A percentile compares a stretch with the other conserved stretches of the same genome.
These are phyloP conservation scores for Cyamopsis tetragonoloba DNA, from an alignment of 306 rosid genomes.

Conservation along the genomic window DNA sequence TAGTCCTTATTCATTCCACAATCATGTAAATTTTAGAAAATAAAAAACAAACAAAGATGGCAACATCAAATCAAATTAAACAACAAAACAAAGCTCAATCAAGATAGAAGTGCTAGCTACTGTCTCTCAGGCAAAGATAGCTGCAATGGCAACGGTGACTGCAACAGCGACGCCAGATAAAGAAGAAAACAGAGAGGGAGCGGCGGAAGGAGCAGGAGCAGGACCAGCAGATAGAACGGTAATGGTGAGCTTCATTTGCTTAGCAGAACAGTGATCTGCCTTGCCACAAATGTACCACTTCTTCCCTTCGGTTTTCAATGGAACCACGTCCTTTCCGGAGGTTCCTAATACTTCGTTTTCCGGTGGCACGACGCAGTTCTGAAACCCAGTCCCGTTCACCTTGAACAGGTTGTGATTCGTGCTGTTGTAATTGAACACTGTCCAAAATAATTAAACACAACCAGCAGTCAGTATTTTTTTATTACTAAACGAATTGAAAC, in stretches of 20 bases:
- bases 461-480: not conserved
- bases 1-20: not conserved
- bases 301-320: conserved; percentile 6
- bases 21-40: not conserved
- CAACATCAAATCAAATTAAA: not conserved
- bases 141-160: not conserved
- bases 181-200: not conserved
- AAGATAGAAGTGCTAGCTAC: not conserved
- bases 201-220: conserved; percentile 35
- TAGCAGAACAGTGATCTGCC: conserved; percentile 7
- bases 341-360: not conserved
- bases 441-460: not conserved
- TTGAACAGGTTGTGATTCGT: conserved; percentile 27
- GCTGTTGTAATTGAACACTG: conserved; percentile 29
- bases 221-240: not conserved
- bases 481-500: no score
- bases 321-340: conserved; percentile 1
- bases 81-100: not conserved
- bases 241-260: conserved; percentile 33
- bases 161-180: not conserved
- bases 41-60: not conserved
- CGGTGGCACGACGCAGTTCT: not conserved
- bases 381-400: conserved; percentile 21
- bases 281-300: conserved; percentile 34
- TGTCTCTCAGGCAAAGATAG: conserved; percentile 16